A percentile compares a stretch with the other conserved stretches of the same genome.
Conservation (phyloP, 192 early-diverging fungal genomes). For the Jimgerdemannia flammicorona region DNA sequence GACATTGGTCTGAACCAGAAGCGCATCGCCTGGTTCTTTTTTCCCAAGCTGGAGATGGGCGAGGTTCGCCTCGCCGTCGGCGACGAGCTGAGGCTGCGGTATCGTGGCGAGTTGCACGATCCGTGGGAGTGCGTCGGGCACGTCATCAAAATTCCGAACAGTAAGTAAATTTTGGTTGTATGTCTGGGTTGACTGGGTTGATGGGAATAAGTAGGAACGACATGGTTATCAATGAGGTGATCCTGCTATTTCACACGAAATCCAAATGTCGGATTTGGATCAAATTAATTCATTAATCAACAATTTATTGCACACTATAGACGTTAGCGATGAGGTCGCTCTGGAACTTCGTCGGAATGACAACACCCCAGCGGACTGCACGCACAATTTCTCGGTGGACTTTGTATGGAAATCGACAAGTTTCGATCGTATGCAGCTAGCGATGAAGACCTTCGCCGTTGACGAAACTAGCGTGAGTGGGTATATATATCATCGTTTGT, state of each 20-base stretch:
- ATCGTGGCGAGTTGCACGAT: constrained; percentile 79
- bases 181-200: background rate
- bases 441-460: constrained; percentile 95
- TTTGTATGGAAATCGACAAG: constrained; percentile 99
- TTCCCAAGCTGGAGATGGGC: constrained; percentile 88
- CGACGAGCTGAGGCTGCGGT: constrained; percentile 87
- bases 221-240: no score
- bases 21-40: constrained; percentile 85
- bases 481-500: constrained; percentile 90
- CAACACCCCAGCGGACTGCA: constrained; percentile 73
- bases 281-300: constrained; percentile 7
- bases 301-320: constrained; percentile 29
- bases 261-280: background rate
- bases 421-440: constrained; percentile 96
- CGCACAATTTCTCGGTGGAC: constrained; percentile 91
- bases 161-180: constrained; percentile 35
- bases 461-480: constrained; percentile 92
- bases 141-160: constrained; percentile 96
- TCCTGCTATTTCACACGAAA: no score
- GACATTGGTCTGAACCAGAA: constrained; percentile 94
- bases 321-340: constrained; percentile 90
- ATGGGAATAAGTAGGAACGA: background rate
- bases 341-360: constrained; percentile 75
- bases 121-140: constrained; percentile 88
- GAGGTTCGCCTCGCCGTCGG: constrained; percentile 92